A percentile compares a stretch with the other conserved stretches of the same genome.
These are phyloP conservation scores for Heracleum sosnowskyi DNA, from an alignment of 129 eudicot species.

Conservation along the genomic window DNA sequence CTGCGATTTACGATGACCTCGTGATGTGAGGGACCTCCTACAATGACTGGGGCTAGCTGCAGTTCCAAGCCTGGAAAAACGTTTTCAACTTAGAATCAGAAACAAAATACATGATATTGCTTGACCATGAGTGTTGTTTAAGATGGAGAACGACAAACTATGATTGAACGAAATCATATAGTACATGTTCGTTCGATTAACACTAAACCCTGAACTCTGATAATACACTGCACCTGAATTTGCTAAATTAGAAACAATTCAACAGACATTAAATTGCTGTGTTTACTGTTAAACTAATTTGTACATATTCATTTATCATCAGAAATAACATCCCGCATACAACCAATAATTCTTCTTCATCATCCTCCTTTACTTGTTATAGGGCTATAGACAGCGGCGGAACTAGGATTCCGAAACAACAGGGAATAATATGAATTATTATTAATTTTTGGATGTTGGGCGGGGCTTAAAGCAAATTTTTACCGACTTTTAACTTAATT, in stretches of 20 bases:
- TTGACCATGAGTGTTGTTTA: background rate
- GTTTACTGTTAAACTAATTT: background rate
- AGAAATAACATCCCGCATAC: background rate
- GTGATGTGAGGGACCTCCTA: background rate
- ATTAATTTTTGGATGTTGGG: too few species aligned
- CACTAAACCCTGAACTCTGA: too few species aligned
- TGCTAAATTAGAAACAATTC: too few species aligned
- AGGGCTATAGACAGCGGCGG: too few species aligned
- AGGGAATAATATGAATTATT: too few species aligned
- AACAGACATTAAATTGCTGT: background rate
- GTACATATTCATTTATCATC: too few species aligned
- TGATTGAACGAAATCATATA: background rate
- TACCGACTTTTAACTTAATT: too few species aligned
- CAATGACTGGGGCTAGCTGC: background rate
- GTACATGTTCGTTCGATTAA: background rate
- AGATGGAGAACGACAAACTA: background rate
- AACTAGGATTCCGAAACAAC: too few species aligned
- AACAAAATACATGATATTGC: background rate
- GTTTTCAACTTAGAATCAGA: background rate
- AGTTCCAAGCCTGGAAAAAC: background rate
- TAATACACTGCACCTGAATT: too few species aligned
- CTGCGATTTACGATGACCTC: background rate
- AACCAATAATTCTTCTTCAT: background rate
- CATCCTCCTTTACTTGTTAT: background rate
- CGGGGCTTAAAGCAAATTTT: too few species aligned